Evolutionary conservation across 2,329 filamentous ascomycete genomes (phyloP), one percentile per base, ranked within the genome.

Genomic region (Colletotrichum melonis): DNA sequence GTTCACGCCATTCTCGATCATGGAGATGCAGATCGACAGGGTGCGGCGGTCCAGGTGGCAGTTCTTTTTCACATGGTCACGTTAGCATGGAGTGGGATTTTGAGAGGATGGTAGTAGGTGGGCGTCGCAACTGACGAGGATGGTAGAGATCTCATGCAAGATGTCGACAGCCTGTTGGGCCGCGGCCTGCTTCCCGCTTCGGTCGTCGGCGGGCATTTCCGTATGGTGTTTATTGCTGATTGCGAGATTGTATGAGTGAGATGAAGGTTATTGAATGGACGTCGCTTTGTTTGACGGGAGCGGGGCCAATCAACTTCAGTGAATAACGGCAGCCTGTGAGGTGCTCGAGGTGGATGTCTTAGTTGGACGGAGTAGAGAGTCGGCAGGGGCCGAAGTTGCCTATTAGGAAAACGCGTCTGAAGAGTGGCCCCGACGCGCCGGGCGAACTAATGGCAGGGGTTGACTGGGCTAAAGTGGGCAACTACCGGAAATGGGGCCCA

Each of bases 1-100:
- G 80, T 98, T 98, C 35, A 98, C 95, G 16, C 97, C 97, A 80
- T 98, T 98, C 84, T 99, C 97, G 78, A 99, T 97, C 82, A 99
- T 90, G 67, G 95, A 98, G 73, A 98, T 96, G 83, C 97, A 99
- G 75, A 98, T 94, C 3, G 95, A 98, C 22, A 99, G 88, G 24
- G 95, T 95, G 67, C 95, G 93, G 38, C 96, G 92, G 82, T 98
- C 95, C 58, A 99, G 91, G 76, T 97, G 91, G 75, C 96, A 98
- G 84, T 98, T 98, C 96, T 98, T 75, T 60, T 75, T 60, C 28
- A 59, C 28, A 49, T 14, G 62, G 38, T 54, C 57, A 65, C 11
- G 65, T 76, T 35, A 75, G 73, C 19, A 56, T 32, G 30, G 38
- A 42, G 38, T 58, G 32, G 5, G 28, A 16, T 14, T 19, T 59